These are phyloP conservation scores for Flaveria brownii DNA, from an alignment of 129 eudicot species.

Conservation along the genomic window DNA sequence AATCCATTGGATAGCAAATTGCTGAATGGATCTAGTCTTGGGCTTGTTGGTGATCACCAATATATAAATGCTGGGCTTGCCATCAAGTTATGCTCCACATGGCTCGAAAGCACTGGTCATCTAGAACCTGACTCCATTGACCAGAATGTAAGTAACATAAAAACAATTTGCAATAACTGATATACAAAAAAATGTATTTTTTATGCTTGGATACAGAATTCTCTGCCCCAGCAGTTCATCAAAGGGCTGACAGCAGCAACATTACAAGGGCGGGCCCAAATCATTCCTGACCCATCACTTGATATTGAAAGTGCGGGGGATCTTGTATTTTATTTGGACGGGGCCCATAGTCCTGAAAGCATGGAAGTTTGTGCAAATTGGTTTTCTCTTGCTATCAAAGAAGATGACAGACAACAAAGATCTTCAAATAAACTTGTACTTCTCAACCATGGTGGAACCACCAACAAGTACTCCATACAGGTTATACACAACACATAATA, in stretches of 20 bases:
- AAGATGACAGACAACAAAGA: conserved; percentile 41
- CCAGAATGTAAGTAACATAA: conserved; percentile 54
- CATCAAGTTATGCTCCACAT: conserved; percentile 78
- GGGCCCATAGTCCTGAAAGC: conserved; percentile 99
- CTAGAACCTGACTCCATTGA: conserved; percentile 57
- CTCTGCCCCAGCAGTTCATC: conserved; percentile 79
- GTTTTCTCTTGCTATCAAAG: conserved; percentile 71
- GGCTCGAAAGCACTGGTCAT: conserved; percentile 87
- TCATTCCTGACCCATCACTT: conserved; percentile 59
- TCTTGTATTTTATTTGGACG: conserved; percentile 86
- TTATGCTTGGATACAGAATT: conserved; percentile 47
- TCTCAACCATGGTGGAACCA: conserved; percentile 26
- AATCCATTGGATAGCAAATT: conserved; percentile 63
- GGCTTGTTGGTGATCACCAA: conserved; percentile 96
- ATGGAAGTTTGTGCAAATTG: conserved; percentile 94
- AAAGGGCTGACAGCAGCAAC: conserved; percentile 77
- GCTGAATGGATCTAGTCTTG: conserved; percentile 65
- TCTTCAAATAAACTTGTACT: conserved; percentile 40
- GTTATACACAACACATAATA: conserved; percentile 33
- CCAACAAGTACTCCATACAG: conserved; percentile 62
- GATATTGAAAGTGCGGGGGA: conserved; percentile 60
- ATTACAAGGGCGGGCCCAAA: conserved; percentile 92
- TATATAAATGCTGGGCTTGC: conserved; percentile 97
- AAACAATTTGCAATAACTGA: neutral
- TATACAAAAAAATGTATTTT: neutral